These are phyloP conservation scores for Polygonum maritimum DNA, from an alignment of 148 eudicot species.

Conservation along the genomic window DNA sequence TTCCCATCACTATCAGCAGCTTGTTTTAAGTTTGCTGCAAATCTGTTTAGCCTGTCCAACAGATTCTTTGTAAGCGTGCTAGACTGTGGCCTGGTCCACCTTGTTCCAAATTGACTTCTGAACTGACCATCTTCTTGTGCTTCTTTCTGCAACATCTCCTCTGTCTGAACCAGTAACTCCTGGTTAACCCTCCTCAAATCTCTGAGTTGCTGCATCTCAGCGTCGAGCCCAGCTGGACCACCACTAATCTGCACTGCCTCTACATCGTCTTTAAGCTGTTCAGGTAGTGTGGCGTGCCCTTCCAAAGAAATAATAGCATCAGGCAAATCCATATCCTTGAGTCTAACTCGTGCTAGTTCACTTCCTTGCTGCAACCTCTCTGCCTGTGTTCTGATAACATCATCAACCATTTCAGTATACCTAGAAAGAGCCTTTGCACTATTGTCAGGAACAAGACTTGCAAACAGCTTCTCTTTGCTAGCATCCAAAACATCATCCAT, in stretches of 20 bases:
- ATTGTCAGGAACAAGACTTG: slow-evolving; percentile 89
- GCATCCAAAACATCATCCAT: slow-evolving; percentile 83
- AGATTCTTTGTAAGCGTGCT: slow-evolving; percentile 86
- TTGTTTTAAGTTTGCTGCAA: slow-evolving; percentile 90
- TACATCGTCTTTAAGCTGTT: slow-evolving; percentile 80
- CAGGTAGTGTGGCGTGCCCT: slow-evolving; percentile 64
- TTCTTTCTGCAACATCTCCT: slow-evolving; percentile 95
- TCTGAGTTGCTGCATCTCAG: slow-evolving; percentile 78
- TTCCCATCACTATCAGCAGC: slow-evolving; percentile 95
- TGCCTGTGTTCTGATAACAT: slow-evolving; percentile 85
- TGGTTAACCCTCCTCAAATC: slow-evolving; percentile 94
- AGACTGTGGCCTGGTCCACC: slow-evolving; percentile 99
- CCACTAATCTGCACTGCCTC: slow-evolving; percentile 97
- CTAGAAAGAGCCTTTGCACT: slow-evolving; percentile 90
- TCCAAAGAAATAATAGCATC: slow-evolving; percentile 85
- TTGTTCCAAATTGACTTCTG: slow-evolving; percentile 84
- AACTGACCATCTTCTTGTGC: slow-evolving; percentile 86
- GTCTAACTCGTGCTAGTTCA: slow-evolving; percentile 90
- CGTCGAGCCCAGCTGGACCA: slow-evolving; percentile 84
- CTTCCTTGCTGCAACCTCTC: slow-evolving; percentile 98
- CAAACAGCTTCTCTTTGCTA: slow-evolving; percentile 83
- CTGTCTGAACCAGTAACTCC: slow-evolving; percentile 82
- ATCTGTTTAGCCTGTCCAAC: slow-evolving; percentile 83
- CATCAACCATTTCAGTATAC: slow-evolving; percentile 96
- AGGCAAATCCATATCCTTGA: slow-evolving; percentile 95